These are phyloP conservation scores for Phytophthora multivora DNA, from an alignment of 352 stramenopile genomes.

Conservation along the genomic window DNA sequence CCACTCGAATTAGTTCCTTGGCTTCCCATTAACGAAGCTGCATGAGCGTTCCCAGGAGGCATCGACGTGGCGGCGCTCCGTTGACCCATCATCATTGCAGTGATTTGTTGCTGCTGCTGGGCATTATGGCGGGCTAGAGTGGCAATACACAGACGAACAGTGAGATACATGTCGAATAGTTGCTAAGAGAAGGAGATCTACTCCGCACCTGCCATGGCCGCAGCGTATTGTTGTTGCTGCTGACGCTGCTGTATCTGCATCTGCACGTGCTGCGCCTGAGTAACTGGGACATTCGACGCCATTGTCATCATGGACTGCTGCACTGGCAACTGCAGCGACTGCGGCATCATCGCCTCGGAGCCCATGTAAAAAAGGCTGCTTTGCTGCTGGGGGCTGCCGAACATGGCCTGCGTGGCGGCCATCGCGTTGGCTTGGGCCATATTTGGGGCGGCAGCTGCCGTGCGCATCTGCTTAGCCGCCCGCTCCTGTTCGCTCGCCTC, in stretches of 20 bases:
- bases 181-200: neutral
- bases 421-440: slow-evolving; percentile 35
- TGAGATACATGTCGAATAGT: neutral
- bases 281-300: slow-evolving; percentile 21
- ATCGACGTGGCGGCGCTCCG: slow-evolving; percentile 2
- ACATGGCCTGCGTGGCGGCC: slow-evolving; percentile 31
- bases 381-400: slow-evolving; percentile 19
- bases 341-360: slow-evolving; percentile 39
- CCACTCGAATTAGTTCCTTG: slow-evolving; percentile 13
- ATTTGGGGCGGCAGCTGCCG: neutral
- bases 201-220: slow-evolving; percentile 31
- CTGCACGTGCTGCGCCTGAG: slow-evolving; percentile 37
- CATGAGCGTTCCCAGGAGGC: slow-evolving; percentile 15
- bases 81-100: slow-evolving; percentile 27
- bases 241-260: slow-evolving; percentile 47
- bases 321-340: slow-evolving; percentile 23
- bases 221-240: slow-evolving; percentile 41
- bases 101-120: slow-evolving; percentile 31
- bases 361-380: slow-evolving; percentile 33
- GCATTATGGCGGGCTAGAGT: slow-evolving; percentile 22
- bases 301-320: slow-evolving; percentile 35
- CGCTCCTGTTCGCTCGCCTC: slow-evolving; percentile 29
- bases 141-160: neutral
- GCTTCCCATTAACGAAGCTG: slow-evolving; percentile 22
- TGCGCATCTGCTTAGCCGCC: slow-evolving; percentile 39